Evolutionary conservation across 2,329 filamentous ascomycete species (phyloP).

Genomic region (Celoporthe dispersa): DNA sequence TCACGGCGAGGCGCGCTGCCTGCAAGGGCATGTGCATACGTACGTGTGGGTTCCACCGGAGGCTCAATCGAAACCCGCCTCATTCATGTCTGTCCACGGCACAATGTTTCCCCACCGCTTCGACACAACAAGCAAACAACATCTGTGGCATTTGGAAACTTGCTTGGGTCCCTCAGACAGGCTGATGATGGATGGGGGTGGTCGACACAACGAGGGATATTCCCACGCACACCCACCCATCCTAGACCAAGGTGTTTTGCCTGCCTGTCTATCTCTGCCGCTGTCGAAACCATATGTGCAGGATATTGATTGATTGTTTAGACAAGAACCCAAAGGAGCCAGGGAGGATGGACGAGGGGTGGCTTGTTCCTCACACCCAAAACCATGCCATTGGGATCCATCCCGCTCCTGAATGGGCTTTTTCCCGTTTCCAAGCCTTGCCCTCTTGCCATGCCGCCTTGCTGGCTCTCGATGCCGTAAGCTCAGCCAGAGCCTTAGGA

Average conservation of each 20-base stretch:
- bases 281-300: neutral
- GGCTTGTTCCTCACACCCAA: neutral
- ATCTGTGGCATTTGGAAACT: neutral
- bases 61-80: neutral
- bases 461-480: too few relatives aligned
- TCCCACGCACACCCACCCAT: neutral
- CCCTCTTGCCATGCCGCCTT: neutral
- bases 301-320: neutral
- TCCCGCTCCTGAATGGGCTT: neutral
- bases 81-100: neutral
- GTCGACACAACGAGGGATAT: too few relatives aligned
- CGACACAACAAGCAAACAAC: constrained; percentile 17
- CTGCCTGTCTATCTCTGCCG: neutral
- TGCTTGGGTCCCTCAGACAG: neutral
- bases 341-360: neutral
- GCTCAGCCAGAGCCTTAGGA: neutral
- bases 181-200: neutral
- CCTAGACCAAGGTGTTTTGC: neutral
- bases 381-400: constrained; percentile 1
- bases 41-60: neutral
- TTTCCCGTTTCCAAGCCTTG: neutral
- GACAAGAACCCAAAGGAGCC: neutral
- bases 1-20: neutral
- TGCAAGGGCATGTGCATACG: neutral
- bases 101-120: neutral